Evolutionary conservation across 768 basidiomycete genomes (phyloP).

Genomic region (Russula dissimulans): DNA sequence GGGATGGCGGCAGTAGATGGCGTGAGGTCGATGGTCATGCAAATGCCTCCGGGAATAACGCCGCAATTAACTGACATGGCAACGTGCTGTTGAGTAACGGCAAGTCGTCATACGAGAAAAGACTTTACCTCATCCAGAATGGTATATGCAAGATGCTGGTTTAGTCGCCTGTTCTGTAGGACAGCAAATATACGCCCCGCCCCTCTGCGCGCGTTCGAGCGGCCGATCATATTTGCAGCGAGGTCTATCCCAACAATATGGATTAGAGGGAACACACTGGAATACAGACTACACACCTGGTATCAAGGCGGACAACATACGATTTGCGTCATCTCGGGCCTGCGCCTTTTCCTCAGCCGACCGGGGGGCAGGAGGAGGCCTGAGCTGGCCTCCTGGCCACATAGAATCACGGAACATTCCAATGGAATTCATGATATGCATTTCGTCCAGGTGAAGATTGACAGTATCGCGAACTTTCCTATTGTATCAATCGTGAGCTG

Average conservation of each 20-base stretch:
- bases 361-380: conserved; percentile 50
- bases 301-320: conserved; percentile 82
- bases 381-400: conserved; percentile 81
- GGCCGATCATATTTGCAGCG: conserved; percentile 97
- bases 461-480: conserved; percentile 86
- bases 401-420: conserved; percentile 59
- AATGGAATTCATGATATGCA: conserved; percentile 60
- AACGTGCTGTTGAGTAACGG: not conserved
- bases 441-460: conserved; percentile 53
- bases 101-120: not conserved
- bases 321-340: conserved; percentile 80
- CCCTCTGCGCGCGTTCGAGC: conserved; percentile 87
- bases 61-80: conserved; percentile 40
- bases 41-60: conserved; percentile 49
- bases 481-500: not conserved
- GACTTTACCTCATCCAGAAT: conserved; percentile 77
- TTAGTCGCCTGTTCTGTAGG: conserved; percentile 87
- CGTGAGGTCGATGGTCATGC: not conserved
- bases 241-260: conserved; percentile 46
- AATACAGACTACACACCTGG: conserved; percentile 49
- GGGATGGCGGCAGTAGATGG: no score
- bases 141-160: conserved; percentile 85
- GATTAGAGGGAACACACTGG: not conserved
- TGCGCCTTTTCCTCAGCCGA: conserved; percentile 70
- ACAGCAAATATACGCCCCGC: conserved; percentile 90